Evolutionary conservation across 2,329 filamentous ascomycete species (phyloP).

Genomic region (Thelonectria rubi): DNA sequence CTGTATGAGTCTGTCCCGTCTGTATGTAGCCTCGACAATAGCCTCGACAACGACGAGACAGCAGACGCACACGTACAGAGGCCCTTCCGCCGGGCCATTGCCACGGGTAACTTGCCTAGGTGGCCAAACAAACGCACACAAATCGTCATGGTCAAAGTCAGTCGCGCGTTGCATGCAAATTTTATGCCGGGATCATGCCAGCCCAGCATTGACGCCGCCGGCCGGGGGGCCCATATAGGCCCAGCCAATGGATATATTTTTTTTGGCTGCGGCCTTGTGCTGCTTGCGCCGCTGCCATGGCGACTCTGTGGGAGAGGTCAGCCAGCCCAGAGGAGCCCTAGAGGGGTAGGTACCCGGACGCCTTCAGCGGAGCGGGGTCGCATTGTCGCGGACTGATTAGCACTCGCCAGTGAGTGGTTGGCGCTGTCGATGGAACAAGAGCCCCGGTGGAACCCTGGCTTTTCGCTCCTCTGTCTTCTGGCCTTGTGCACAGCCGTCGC

Average conservation of each 20-base stretch:
- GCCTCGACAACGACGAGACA: not conserved
- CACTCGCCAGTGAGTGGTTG: too few relatives aligned
- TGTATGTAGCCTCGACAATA: not conserved
- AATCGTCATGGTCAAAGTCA: slow-evolving; percentile 36
- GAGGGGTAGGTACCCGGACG: slow-evolving; percentile 24
- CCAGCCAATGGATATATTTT: slow-evolving; percentile 41
- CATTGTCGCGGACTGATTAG: slow-evolving; percentile 44
- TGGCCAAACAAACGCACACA: slow-evolving; percentile 11
- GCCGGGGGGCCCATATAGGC: too few relatives aligned
- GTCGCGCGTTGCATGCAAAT: slow-evolving; percentile 18
- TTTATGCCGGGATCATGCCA: slow-evolving; percentile 40
- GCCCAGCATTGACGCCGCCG: slow-evolving; percentile 10
- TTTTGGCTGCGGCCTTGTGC: slow-evolving; percentile 31
- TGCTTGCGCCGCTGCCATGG: slow-evolving; percentile 45
- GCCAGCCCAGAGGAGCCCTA: too few relatives aligned
- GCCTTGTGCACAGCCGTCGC: slow-evolving; percentile 30
- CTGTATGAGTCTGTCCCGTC: too few relatives aligned
- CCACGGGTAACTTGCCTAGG: slow-evolving; percentile 30
- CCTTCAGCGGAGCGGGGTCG: slow-evolving; percentile 42
- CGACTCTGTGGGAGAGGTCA: slow-evolving; percentile 44
- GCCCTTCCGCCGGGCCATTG: slow-evolving; percentile 14
- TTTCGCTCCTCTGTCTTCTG: too few relatives aligned
- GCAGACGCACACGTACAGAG: not conserved
- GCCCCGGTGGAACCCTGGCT: too few relatives aligned
- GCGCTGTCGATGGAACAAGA: too few relatives aligned